Conservation (phyloP, 768 basidiomycete genomes). For the Xerocomus potaroensis region DNA sequence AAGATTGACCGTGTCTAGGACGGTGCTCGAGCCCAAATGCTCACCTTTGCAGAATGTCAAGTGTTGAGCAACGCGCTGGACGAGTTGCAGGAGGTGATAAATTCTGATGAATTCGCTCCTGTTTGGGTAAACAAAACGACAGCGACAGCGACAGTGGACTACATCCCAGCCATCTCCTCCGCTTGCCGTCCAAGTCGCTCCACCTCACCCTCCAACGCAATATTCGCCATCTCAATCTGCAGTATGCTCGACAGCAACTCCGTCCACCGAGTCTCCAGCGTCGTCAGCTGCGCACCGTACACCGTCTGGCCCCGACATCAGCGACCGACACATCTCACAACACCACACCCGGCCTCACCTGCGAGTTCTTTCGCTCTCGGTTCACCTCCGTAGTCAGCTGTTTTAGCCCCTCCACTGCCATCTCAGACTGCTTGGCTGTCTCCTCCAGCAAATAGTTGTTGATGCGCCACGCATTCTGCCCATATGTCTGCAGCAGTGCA, state of each 20-base stretch:
- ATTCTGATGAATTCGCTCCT: conserved; percentile 15
- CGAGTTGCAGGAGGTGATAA: conserved; percentile 7
- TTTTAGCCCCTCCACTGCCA: conserved; percentile 70
- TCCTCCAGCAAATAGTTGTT: conserved; percentile 86
- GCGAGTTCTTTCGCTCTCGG: conserved; percentile 79
- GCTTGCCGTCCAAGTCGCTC: conserved; percentile 54
- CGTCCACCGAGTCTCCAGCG: conserved; percentile 87
- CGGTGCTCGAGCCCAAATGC: background rate
- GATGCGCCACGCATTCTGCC: conserved; percentile 86
- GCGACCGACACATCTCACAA: too few relatives aligned
- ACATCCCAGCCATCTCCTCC: conserved; percentile 50
- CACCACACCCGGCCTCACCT: conserved; percentile 42
- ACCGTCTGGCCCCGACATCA: conserved; percentile 53
- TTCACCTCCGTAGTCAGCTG: conserved; percentile 82
- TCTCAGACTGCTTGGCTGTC: conserved; percentile 67
- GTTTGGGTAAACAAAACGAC: conserved; percentile 22
- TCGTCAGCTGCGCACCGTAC: conserved; percentile 72
- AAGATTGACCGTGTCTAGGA: conserved; percentile 4
- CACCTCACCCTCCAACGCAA: conserved; percentile 81
- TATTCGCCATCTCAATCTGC: conserved; percentile 94
- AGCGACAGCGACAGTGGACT: background rate
- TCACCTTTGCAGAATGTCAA: conserved; percentile 5
- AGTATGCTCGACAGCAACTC: conserved; percentile 86
- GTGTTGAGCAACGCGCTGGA: conserved; percentile 1
- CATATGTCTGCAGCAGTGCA: conserved; percentile 79